Conservation (phyloP, 2,329 filamentous ascomycete species). For the Rhynchosporium secalis region DNA sequence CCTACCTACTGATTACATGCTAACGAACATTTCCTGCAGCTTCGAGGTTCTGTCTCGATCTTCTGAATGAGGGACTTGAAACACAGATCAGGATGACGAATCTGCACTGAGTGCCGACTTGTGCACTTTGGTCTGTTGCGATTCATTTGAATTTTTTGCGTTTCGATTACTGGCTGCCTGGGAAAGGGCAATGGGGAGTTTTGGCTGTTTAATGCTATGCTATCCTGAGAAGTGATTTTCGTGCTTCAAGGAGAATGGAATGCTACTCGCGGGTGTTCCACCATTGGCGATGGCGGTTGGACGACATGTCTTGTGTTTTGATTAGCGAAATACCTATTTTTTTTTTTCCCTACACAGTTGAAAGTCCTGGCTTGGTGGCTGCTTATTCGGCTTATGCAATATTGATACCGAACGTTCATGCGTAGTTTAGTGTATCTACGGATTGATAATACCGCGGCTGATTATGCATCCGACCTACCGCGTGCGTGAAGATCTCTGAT, state of each 20-base stretch:
- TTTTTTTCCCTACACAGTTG: not conserved
- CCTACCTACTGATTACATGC: not conserved
- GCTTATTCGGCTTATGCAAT: conserved; percentile 1
- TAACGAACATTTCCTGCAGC: conserved; percentile 26
- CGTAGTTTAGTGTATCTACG: not conserved
- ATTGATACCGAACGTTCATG: not conserved
- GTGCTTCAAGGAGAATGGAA: not conserved
- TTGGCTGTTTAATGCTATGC: not conserved
- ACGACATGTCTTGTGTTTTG: conserved; percentile 5
- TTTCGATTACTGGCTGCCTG: not conserved
- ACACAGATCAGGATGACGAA: conserved; percentile 27
- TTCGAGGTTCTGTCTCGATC: conserved; percentile 37
- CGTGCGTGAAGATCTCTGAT: conserved; percentile 9
- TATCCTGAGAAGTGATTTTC: not conserved
- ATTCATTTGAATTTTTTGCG: not conserved
- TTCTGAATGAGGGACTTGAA: conserved; percentile 37
- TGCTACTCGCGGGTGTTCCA: not conserved
- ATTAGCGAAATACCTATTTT: conserved; percentile 12
- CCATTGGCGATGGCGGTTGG: conserved; percentile 17
- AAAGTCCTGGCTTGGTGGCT: not conserved
- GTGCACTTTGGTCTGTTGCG: not conserved
- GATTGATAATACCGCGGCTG: not conserved
- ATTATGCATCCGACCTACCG: conserved; percentile 7
- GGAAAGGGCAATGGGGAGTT: too few species aligned
- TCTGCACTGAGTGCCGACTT: not conserved